Evolutionary conservation across 2,329 filamentous ascomycete genomes (phyloP).

Genomic region (Colletotrichum ledebouriae): DNA sequence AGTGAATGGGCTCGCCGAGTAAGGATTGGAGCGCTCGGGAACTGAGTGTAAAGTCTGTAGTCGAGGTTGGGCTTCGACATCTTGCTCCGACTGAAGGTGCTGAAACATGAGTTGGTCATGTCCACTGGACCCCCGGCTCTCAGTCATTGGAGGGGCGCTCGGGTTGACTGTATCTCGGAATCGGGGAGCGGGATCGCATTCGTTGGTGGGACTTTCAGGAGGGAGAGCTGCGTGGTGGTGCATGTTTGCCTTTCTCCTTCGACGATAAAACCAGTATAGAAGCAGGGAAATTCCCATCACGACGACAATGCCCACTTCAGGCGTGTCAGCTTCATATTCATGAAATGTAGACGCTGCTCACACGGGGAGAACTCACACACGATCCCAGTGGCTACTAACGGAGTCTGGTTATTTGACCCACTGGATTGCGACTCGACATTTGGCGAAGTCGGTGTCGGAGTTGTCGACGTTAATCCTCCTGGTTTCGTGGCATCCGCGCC

Average conservation of each 20-base stretch:
- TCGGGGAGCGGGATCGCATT: background rate
- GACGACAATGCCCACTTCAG: constrained; percentile 24
- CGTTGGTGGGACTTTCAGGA: constrained; percentile 11
- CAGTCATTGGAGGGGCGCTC: background rate
- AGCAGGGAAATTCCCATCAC: constrained; percentile 31
- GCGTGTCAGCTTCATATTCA: background rate
- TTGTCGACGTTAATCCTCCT: background rate
- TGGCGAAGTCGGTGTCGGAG: background rate
- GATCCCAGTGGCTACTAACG: constrained; percentile 32
- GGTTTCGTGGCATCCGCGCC: background rate
- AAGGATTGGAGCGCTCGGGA: constrained; percentile 8
- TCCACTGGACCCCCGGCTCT: background rate
- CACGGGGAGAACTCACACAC: constrained; percentile 6
- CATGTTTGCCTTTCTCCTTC: constrained; percentile 15
- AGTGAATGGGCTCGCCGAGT: constrained; percentile 23
- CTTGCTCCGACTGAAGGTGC: background rate
- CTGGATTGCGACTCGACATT: background rate
- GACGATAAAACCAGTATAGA: constrained; percentile 34
- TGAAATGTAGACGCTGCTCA: background rate
- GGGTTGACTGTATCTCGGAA: constrained; percentile 11
- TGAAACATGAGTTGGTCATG: constrained; percentile 14
- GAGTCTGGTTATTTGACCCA: background rate
- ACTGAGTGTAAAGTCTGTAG: background rate
- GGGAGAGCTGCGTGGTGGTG: constrained; percentile 18
- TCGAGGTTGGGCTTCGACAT: background rate